These are phyloP conservation scores for Citrus hindsii DNA, from an alignment of 345 rosid genomes.

Conservation along the genomic window DNA sequence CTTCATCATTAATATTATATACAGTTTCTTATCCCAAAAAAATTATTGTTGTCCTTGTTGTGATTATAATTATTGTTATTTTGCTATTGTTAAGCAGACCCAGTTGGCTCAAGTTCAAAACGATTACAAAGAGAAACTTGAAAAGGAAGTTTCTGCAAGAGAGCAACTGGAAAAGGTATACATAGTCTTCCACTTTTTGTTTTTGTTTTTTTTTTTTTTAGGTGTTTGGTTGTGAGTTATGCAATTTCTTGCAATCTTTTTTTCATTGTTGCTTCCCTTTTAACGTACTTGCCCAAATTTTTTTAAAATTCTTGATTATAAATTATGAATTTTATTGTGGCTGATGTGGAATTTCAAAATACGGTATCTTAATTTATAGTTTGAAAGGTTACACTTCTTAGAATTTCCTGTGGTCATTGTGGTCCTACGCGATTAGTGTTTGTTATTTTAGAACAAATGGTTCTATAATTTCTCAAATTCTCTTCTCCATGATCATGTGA, in stretches of 20 bases:
- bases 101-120: slow-evolving; percentile 71
- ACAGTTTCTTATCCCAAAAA: too few relatives aligned
- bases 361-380: neutral
- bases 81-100: slow-evolving; percentile 38
- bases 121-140: slow-evolving; percentile 68
- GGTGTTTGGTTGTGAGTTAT: slow-evolving; percentile 1
- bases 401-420: neutral
- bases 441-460: neutral
- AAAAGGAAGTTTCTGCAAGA: slow-evolving; percentile 65
- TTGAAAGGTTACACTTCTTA: neutral
- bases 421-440: neutral
- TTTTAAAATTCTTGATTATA: neutral
- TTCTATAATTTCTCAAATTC: neutral
- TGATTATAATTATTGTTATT: neutral
- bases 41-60: too few relatives aligned
- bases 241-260: neutral
- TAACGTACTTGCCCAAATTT: neutral
- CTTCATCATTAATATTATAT: too few relatives aligned
- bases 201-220: neutral
- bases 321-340: neutral
- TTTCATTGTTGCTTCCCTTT: neutral
- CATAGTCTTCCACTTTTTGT: neutral
- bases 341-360: neutral
- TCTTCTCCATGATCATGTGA: neutral
- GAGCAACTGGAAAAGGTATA: slow-evolving; percentile 72